phyloP scores from a whole-genome alignment of 192 early-diverging fungal species.

The Mortierella antarctica region DNA sequence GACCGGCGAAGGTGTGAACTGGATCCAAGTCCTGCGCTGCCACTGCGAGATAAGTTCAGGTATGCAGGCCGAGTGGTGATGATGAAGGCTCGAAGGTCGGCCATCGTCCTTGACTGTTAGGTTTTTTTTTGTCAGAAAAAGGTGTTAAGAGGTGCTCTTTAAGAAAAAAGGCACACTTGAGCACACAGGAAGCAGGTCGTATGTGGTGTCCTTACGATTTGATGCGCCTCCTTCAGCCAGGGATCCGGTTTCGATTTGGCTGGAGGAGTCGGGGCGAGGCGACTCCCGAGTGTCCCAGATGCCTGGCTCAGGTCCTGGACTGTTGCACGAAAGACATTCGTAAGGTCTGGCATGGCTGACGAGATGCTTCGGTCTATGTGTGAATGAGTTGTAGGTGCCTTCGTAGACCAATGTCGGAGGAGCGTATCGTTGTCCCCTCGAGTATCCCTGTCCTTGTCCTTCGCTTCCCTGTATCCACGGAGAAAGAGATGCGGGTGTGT shows the following conservation, averaged over 20 bases:
- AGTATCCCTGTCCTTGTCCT: too few relatives aligned
- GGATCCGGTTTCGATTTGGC: slow-evolving; percentile 13
- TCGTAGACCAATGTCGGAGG: too few relatives aligned
- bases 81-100: slow-evolving; percentile 46
- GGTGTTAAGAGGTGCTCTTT: neutral
- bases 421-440: too few relatives aligned
- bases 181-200: neutral
- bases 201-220: slow-evolving; percentile 20
- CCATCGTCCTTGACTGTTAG: slow-evolving; percentile 39
- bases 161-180: neutral
- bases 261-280: neutral
- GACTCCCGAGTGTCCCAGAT: neutral
- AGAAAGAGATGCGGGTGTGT: too few relatives aligned
- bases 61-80: slow-evolving; percentile 42
- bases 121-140: neutral
- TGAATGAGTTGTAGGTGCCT: too few relatives aligned
- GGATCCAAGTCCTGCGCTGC: neutral
- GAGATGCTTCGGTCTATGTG: too few relatives aligned
- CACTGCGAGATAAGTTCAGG: slow-evolving; percentile 36
- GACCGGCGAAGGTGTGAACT: slow-evolving; percentile 16
- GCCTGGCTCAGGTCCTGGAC: slow-evolving; percentile 40
- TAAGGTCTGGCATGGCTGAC: slow-evolving; percentile 38
- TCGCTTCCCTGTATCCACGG: too few relatives aligned
- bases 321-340: slow-evolving; percentile 37
- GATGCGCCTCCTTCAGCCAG: slow-evolving; percentile 43